Conservation (phyloP, 352 stramenopile genomes). For the Blastocystis sp. region DNA sequence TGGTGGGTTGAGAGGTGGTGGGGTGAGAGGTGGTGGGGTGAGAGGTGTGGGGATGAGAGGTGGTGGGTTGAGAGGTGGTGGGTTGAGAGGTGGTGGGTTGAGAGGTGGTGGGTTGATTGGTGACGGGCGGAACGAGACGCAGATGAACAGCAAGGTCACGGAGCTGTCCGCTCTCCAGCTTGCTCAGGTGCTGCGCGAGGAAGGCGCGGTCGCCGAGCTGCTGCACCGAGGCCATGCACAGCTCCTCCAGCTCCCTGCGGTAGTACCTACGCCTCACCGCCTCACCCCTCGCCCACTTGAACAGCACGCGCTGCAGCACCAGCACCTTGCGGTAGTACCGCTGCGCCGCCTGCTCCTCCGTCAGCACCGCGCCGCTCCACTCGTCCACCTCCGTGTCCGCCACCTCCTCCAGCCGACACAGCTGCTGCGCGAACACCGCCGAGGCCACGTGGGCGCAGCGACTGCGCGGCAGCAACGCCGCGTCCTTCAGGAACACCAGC, state of each 20-base stretch:
- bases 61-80: too few species aligned
- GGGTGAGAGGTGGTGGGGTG: too few species aligned
- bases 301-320: slow-evolving; percentile 77
- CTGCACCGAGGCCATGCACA: slow-evolving; percentile 72
- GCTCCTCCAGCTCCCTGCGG: slow-evolving; percentile 71
- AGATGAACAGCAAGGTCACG: not conserved
- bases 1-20: too few species aligned
- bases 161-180: too few species aligned
- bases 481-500: slow-evolving; percentile 75
- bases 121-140: slow-evolving; percentile 1
- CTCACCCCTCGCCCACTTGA: slow-evolving; percentile 66
- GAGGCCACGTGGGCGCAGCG: slow-evolving; percentile 73
- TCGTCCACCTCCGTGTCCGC: too few species aligned
- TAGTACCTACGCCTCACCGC: slow-evolving; percentile 69
- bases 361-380: too few species aligned
- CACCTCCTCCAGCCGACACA: too few species aligned
- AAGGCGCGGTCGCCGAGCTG: not conserved
- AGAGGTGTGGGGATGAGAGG: too few species aligned
- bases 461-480: too few species aligned
- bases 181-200: not conserved
- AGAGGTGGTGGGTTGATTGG: not conserved
- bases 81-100: too few species aligned
- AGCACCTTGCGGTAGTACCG: slow-evolving; percentile 72
- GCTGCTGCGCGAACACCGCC: slow-evolving; percentile 74
- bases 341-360: too few species aligned